These are phyloP conservation scores for Kwoniella shandongensis DNA, from an alignment of 768 basidiomycete genomes.

Conservation along the genomic window DNA sequence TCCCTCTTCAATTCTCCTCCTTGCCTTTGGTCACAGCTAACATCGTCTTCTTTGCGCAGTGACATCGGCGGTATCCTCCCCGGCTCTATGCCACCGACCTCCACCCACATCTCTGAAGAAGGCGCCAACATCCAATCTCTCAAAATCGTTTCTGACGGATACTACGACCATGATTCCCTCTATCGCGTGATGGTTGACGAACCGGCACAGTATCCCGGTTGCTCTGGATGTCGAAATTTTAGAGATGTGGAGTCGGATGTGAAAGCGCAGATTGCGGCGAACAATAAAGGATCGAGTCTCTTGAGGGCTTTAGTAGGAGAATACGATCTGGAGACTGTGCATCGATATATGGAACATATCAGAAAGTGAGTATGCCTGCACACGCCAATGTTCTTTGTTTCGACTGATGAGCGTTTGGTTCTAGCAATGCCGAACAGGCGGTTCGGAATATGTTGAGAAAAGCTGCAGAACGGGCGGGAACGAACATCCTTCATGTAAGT, in stretches of 20 bases:
- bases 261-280: slow-evolving; percentile 59
- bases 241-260: slow-evolving; percentile 39
- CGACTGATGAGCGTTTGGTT: background rate
- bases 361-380: slow-evolving; percentile 54
- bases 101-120: slow-evolving; percentile 90
- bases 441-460: slow-evolving; percentile 71
- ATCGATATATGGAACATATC: slow-evolving; percentile 87
- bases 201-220: slow-evolving; percentile 42
- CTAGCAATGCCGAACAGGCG: slow-evolving; percentile 61
- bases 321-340: slow-evolving; percentile 79
- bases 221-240: slow-evolving; percentile 40
- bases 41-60: slow-evolving; percentile 59
- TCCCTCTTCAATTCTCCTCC: too few species aligned
- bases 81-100: slow-evolving; percentile 91
- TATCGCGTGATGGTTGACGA: slow-evolving; percentile 73
- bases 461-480: slow-evolving; percentile 29
- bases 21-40: too few species aligned
- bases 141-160: slow-evolving; percentile 81
- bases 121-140: slow-evolving; percentile 89
- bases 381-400: background rate
- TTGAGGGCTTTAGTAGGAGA: slow-evolving; percentile 82
- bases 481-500: slow-evolving; percentile 26
- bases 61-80: slow-evolving; percentile 71
- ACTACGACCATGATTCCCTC: slow-evolving; percentile 75
- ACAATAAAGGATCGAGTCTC: slow-evolving; percentile 84